These are phyloP conservation scores for Xylaria polymorpha DNA, from an alignment of 2,329 filamentous ascomycete genomes.

Conservation along the genomic window DNA sequence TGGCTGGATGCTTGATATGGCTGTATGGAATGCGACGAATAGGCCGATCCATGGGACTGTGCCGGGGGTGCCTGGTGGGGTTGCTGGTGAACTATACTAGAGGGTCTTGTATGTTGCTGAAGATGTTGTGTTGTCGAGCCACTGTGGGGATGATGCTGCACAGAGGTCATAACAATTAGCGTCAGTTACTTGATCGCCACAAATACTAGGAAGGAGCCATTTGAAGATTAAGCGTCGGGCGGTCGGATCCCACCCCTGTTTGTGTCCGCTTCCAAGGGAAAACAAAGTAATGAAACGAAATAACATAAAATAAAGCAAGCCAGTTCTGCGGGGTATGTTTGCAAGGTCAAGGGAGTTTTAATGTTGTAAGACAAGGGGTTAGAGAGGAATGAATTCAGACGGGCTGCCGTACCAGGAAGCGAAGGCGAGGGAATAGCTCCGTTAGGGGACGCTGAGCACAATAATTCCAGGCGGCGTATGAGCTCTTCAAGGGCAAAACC, in stretches of 20 bases:
- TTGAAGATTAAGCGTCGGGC: not conserved
- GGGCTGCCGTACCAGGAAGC: conserved; percentile 51
- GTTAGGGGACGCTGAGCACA: conserved; percentile 42
- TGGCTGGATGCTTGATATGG: conserved; percentile 76
- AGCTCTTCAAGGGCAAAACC: not conserved
- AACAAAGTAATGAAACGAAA: not conserved
- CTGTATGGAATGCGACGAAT: conserved; percentile 74
- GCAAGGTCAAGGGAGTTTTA: conserved; percentile 48
- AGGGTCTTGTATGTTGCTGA: conserved; percentile 70
- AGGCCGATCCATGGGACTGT: conserved; percentile 71
- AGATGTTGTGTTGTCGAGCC: conserved; percentile 76
- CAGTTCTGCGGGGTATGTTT: conserved; percentile 53
- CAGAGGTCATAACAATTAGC: conserved; percentile 71
- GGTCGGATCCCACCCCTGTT: not conserved
- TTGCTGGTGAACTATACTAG: conserved; percentile 79
- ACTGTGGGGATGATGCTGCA: conserved; percentile 81
- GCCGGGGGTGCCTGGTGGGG: conserved; percentile 73
- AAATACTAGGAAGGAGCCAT: not conserved
- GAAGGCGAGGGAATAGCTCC: conserved; percentile 48
- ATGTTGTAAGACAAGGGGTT: conserved; percentile 50
- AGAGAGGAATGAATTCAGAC: conserved; percentile 45
- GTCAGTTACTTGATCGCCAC: conserved; percentile 40
- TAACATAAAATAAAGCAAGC: not conserved
- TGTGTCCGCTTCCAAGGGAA: not conserved
- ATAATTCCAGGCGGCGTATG: not conserved